A percentile compares a stretch with the other conserved stretches of the same genome.
Evolutionary conservation across 2,329 filamentous ascomycete genomes (phyloP).

Genomic region (Westerdykella ornata): DNA sequence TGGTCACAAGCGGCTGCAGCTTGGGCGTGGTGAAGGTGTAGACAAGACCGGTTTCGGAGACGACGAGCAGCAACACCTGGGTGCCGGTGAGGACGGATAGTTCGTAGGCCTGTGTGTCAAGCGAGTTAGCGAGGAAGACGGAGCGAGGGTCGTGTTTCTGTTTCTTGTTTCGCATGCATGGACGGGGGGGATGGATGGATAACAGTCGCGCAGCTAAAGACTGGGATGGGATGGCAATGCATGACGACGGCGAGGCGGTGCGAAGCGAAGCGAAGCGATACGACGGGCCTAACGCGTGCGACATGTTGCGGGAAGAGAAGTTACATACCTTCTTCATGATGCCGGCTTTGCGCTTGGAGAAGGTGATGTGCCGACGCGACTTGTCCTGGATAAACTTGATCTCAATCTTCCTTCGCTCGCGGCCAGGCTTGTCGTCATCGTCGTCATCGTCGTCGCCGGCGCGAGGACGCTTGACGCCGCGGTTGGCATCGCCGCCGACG

Average conservation of each 20-base stretch:
- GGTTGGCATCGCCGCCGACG: constrained; percentile 57
- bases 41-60: constrained; percentile 93
- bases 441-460: constrained; percentile 91
- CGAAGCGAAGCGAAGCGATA: too few relatives aligned
- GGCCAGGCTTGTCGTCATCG: constrained; percentile 93
- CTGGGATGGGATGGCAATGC: constrained; percentile 14
- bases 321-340: constrained; percentile 98
- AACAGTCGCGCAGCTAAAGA: constrained; percentile 9
- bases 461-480: constrained; percentile 85
- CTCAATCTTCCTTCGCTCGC: constrained; percentile 98
- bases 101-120: constrained; percentile 73
- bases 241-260: neutral
- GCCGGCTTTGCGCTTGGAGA: constrained; percentile 98
- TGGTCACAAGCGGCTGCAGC: constrained; percentile 94
- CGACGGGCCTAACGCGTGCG: constrained; percentile 3
- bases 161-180: constrained; percentile 25
- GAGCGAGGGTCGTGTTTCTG: constrained; percentile 3
- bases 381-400: constrained; percentile 99
- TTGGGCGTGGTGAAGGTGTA: constrained; percentile 99
- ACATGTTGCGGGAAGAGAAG: constrained; percentile 2
- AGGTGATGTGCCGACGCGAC: constrained; percentile 97
- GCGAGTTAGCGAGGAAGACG: constrained; percentile 18
- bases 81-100: constrained; percentile 95
- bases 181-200: constrained; percentile 10
- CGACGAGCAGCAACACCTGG: constrained; percentile 90